phyloP scores from a whole-genome alignment of 768 basidiomycete species.

The Pisolithus orientalis region DNA sequence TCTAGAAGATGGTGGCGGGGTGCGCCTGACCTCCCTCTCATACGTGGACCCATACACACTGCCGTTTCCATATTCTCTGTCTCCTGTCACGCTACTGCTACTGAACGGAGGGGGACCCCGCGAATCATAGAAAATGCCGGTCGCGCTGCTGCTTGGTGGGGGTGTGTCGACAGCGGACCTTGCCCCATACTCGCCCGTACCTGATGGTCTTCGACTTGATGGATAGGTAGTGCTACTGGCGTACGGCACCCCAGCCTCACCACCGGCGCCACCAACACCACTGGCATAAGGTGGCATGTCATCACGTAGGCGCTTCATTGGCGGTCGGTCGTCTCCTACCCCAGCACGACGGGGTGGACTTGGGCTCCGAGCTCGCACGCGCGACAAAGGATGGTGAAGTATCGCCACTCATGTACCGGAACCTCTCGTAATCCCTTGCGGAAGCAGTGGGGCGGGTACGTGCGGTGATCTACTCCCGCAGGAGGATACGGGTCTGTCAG shows the following conservation, averaged over 20 bases:
- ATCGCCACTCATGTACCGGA: conserved; percentile 18
- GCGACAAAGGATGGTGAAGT: conserved; percentile 27
- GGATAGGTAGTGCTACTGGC: conserved; percentile 26
- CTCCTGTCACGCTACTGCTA: conserved; percentile 18
- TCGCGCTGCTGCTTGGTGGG: conserved; percentile 15
- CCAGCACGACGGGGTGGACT: conserved; percentile 32
- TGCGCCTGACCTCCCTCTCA: conserved; percentile 28
- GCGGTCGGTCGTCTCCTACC: conserved; percentile 38
- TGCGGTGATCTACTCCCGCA: conserved; percentile 15
- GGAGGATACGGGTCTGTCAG: conserved; percentile 22
- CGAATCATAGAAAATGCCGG: conserved; percentile 29
- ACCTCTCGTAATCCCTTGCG: conserved; percentile 25
- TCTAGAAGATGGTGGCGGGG: conserved; percentile 18
- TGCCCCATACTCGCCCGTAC: conserved; percentile 16
- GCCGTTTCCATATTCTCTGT: conserved; percentile 30
- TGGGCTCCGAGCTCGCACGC: conserved; percentile 41
- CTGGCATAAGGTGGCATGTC: conserved; percentile 25
- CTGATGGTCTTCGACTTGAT: conserved; percentile 20
- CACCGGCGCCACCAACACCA: background rate
- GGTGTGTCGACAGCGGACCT: conserved; percentile 18
- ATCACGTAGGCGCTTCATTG: conserved; percentile 41
- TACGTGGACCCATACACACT: conserved; percentile 30
- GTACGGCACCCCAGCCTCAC: background rate
- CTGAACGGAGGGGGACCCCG: conserved; percentile 11
- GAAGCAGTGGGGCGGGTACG: conserved; percentile 14